Base-by-base conservation (phyloP, 441 rosid species). In the Bocquillonia castaneifolia region DNA sequence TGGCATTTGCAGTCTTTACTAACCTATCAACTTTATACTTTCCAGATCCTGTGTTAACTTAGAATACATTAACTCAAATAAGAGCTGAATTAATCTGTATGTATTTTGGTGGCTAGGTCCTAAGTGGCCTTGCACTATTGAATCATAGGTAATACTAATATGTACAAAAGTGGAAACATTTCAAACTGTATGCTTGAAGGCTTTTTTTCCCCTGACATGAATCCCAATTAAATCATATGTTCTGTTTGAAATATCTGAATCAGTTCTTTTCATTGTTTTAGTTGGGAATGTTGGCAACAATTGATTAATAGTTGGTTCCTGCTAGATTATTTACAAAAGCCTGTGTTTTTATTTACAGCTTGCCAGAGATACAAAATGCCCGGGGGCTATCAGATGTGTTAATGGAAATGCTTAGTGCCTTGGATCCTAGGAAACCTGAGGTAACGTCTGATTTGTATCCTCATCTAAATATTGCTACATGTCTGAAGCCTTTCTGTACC, bases 371-470 rank as follows among this genome's bases (percentile, higher is more conserved):
- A 69, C 88, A 84, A 81, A 88, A 65, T 71, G 99, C 97, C 68
- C 77, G 39, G 53, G 96, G 89, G 58, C 52, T 90, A 55, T 88
- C 96, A 59, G 96, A 88, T 77, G 82, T 94, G 53, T 77, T 94
- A 74, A 74, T 67, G 72, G 97, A 94, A 85, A 94, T 94, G 87
- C 93, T 94, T 64, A 80, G 89, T 68, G 99, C 96, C 57, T 80
- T 94, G 85, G 96, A 91, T 80, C 84, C 93, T 34, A 87, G 83
- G 79, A 86, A 74, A 64, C 87, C 89, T 25, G 90, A 85, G 97
- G 99, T 94, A 73, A 59, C 22, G 18, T 66, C 15, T 40, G 40
- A 29, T 64, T 69, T 53, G 50, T 3, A 0, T 67, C 18, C 50
- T 36, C 42, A 23, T 63, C 12, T 60, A 50, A 20, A 37, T 44